Conservation (phyloP, 208 protist genomes). For the Tetramitus jugosus region DNA sequence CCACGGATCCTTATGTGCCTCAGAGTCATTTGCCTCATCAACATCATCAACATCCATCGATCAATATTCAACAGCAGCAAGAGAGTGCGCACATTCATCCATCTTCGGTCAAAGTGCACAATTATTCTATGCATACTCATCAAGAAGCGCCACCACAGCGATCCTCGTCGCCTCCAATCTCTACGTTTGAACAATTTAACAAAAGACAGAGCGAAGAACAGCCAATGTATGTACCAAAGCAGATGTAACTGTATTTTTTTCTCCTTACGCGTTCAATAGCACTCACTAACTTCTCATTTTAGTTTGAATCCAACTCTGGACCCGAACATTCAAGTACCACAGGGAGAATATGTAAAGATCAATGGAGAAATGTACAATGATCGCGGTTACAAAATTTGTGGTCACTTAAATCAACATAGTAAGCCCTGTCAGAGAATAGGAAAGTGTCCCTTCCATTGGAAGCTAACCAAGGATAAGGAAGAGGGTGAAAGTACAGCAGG, state of each 20-base stretch:
- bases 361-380: neutral
- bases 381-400: conserved; percentile 17
- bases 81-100: neutral
- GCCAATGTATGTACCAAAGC: no score
- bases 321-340: no score
- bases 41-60: neutral
- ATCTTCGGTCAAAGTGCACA: neutral
- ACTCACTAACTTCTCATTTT: no score
- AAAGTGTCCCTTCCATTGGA: conserved; percentile 15
- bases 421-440: conserved; percentile 22
- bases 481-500: no score
- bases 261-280: no score
- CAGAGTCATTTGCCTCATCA: neutral
- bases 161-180: no score
- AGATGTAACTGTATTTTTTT: no score
- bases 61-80: neutral
- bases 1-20: neutral
- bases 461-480: neutral
- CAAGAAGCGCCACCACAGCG: neutral
- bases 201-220: no score
- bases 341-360: neutral
- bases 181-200: no score
- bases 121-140: neutral
- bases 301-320: no score
- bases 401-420: conserved; percentile 20